Conservation (phyloP, 768 basidiomycete species). For the Mycena crocata region DNA sequence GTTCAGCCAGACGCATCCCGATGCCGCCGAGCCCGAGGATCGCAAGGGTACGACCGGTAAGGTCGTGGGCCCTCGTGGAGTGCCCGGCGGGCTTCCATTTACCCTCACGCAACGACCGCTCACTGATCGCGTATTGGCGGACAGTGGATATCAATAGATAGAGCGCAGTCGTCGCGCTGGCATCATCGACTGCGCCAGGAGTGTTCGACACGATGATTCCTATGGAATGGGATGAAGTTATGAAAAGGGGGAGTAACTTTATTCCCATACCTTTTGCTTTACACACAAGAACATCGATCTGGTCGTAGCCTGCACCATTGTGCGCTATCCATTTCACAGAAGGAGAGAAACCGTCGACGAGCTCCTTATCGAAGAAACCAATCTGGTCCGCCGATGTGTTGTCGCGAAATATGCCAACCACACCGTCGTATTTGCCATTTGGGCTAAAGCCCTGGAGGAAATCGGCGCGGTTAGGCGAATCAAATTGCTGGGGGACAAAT, state of each 20-base stretch:
- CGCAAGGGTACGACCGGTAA: slow-evolving; percentile 75
- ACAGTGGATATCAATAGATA: slow-evolving; percentile 85
- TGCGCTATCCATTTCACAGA: slow-evolving; percentile 89
- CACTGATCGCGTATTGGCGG: slow-evolving; percentile 77
- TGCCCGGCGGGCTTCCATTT: slow-evolving; percentile 71
- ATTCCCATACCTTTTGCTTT: slow-evolving; percentile 68
- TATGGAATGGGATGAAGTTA: slow-evolving; percentile 37
- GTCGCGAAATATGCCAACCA: slow-evolving; percentile 83
- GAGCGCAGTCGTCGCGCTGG: slow-evolving; percentile 89
- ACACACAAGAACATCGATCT: slow-evolving; percentile 82
- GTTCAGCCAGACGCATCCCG: slow-evolving; percentile 74
- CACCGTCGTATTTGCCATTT: slow-evolving; percentile 79
- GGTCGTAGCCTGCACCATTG: slow-evolving; percentile 94
- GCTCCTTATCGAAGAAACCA: slow-evolving; percentile 80
- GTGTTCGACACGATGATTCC: slow-evolving; percentile 89
- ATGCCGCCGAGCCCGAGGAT: slow-evolving; percentile 86
- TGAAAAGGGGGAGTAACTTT: neutral
- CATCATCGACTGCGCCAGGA: slow-evolving; percentile 90
- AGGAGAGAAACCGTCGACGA: slow-evolving; percentile 74
- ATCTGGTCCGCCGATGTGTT: slow-evolving; percentile 73
- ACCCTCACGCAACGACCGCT: slow-evolving; percentile 65
- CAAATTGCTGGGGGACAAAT: slow-evolving; percentile 55
- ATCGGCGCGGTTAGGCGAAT: slow-evolving; percentile 71
- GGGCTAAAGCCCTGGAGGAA: slow-evolving; percentile 74
- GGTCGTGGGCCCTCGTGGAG: slow-evolving; percentile 66